Base-by-base conservation (phyloP, 2,329 filamentous ascomycete genomes). In the Fusarium chuoi region DNA sequence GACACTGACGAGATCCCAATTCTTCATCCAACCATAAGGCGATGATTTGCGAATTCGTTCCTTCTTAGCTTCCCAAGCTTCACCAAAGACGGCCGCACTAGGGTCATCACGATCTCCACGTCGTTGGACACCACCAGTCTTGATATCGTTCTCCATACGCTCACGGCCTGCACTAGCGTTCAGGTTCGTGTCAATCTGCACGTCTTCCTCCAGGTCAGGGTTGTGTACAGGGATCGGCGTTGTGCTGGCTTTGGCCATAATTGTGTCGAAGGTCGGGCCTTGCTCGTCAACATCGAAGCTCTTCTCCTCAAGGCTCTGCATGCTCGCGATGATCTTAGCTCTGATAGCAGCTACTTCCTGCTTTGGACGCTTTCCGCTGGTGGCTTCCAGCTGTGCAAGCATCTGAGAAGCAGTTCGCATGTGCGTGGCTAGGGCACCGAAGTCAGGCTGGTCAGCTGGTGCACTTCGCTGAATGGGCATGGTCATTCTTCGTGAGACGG, bases 321-420 rank as follows among this genome's bases (percentile, higher is more conserved):
- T 96, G 81, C 93, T 96, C 6, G 94, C 94, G 77, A 96, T 96
- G 73, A 96, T 96, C 83, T 94, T 95, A 45, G 93, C 91, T 75
- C 94, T 89, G 80, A 96, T 96, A 13, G 93, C 92, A 24, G 93
- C 94, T 9, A 96, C 94, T 82, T 96, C 94, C 36, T 91, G 90
- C 79, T 89, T 93, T 3, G 94, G 94, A 39, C 94, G 87, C 82
- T 96, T 96, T 35, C 93, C 92, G 73, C 92, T 92, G 28, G 93
- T 96, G 5, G 92, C 89, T 67, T 96, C 93, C 15, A 96, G 87
- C 78, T 96, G 94, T 20, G 94, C 93, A 48, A 96, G 85, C 94
- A 96, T 96, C 81, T 95, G 93, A 20, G 94, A 94, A 8, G 94
- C 94, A 8, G 93, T 95, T 26, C 94, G 90, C 93, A 96, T 96